phyloP scores from a whole-genome alignment of 331 rosid genomes.

The Cucumis variabilis region DNA sequence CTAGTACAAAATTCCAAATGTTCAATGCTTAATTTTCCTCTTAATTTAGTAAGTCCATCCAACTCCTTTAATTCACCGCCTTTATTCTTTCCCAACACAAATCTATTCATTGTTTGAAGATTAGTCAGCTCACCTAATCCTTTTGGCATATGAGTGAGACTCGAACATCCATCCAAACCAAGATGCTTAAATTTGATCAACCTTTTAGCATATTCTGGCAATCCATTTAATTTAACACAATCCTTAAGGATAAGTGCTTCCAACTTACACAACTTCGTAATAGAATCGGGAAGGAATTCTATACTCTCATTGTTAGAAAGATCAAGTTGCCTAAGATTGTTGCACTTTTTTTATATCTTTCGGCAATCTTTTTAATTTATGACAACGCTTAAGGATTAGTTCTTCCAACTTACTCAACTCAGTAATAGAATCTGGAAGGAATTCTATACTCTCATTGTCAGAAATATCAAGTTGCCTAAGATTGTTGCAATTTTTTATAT shows the following conservation, averaged over 20 bases:
- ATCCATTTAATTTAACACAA: fast-evolving
- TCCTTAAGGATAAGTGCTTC: background rate
- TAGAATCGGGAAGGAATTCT: background rate
- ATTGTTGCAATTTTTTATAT: background rate
- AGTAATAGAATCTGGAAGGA: background rate
- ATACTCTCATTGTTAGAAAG: fast-evolving
- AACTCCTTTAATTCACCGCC: slow-evolving; percentile 6
- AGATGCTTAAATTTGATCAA: slow-evolving; percentile 18
- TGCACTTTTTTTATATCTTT: no score
- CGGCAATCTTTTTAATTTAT: no score
- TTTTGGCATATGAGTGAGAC: background rate
- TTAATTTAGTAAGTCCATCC: background rate
- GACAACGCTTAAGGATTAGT: fast-evolving
- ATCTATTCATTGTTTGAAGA: background rate
- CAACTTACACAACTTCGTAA: background rate
- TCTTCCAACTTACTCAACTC: background rate
- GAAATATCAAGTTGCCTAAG: background rate
- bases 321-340: background rate
- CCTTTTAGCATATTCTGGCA: background rate
- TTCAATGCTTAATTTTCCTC: background rate
- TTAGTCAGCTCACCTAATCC: background rate
- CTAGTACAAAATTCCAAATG: background rate
- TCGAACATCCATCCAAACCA: fast-evolving
- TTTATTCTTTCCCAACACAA: background rate
- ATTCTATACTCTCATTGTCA: background rate